Evolutionary conservation across 257 asterid genomes (phyloP).

Genomic region (Solanum piurae): DNA sequence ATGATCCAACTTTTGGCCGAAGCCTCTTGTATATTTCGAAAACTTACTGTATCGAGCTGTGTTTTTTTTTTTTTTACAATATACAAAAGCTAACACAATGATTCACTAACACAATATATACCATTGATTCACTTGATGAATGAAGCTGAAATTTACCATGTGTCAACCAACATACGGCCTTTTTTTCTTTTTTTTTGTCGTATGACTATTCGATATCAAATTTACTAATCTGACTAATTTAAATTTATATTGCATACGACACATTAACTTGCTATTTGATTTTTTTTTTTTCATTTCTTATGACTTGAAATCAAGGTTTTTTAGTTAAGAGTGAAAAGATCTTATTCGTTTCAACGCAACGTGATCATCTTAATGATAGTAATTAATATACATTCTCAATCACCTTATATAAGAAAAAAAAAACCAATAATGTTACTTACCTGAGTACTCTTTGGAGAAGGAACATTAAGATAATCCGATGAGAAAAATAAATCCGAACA

Average conservation of each 20-base stretch:
- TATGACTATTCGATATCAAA: too few relatives aligned
- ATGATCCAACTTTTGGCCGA: neutral
- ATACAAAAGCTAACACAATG: neutral
- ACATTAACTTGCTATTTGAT: too few relatives aligned
- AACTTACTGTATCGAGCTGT: neutral
- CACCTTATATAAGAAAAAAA: neutral
- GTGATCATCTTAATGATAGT: neutral
- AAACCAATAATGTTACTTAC: neutral
- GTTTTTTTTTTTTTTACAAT: neutral
- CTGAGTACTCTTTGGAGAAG: constrained; percentile 12
- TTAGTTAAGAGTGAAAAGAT: neutral
- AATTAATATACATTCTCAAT: neutral
- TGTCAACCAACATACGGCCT: too few relatives aligned
- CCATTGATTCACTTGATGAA: too few relatives aligned
- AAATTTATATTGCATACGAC: neutral
- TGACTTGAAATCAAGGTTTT: too few relatives aligned
- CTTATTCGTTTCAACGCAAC: neutral
- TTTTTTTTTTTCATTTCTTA: too few relatives aligned
- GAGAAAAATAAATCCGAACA: constrained; percentile 29
- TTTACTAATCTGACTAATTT: too few relatives aligned
- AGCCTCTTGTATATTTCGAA: too few relatives aligned
- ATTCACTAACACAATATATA: too few relatives aligned
- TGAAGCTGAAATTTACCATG: too few relatives aligned
- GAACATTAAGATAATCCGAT: constrained; percentile 10
- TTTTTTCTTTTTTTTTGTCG: too few relatives aligned